Base-by-base conservation (phyloP, 1,284 basidiomycete species). In the Austropuccinia psidii region DNA sequence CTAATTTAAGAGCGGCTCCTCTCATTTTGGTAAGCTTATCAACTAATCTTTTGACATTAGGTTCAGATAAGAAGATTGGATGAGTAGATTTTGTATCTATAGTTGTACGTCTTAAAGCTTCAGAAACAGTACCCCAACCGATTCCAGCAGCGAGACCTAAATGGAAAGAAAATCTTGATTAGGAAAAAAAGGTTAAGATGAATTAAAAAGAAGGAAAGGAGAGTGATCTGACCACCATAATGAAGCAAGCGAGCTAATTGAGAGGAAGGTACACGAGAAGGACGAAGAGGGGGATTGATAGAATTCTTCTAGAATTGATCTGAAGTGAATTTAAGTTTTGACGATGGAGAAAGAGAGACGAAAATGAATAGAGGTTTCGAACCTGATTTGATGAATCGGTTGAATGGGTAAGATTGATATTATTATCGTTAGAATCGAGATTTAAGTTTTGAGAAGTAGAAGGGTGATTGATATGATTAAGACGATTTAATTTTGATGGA, bases 1-100 rank as follows among this genome's bases (percentile, higher is more conserved):
- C 95, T 1, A 98, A 83, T 82, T 99, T 98, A 74, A 99, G 84
- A 0, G 95, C 96, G 0, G 96, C 95, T 0, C 95, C 95, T 21
- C 95, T 85, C 95, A 98, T 98, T 78, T 89, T 87, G 0, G 91
- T 90, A 17, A 98, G 84, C 79, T 96, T 97, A 9, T 89, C 88
- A 0, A 98, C 95, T 0, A 99, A 84, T 1, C 95, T 86, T 64
- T 88, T 87, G 67, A 98, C 86, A 79, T 98, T 96, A 1, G 89
- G 87, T 79, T 94, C 91, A 1, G 89, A 90, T 86, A 95, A 86
- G 81, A 96, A 88, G 21, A 70, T 24, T 21, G 50, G 50, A 6
- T 65, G 33, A 21, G 68, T 50, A 45, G 54, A 47, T 50, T n/a
- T 7, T 50, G n/a, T 27, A 7, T 21, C 27, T 21, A 5, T 27